Evolutionary conservation across 1,284 basidiomycete species (phyloP), one percentile per base, ranked within the genome.

Genomic region (Tilletia setariae): DNA sequence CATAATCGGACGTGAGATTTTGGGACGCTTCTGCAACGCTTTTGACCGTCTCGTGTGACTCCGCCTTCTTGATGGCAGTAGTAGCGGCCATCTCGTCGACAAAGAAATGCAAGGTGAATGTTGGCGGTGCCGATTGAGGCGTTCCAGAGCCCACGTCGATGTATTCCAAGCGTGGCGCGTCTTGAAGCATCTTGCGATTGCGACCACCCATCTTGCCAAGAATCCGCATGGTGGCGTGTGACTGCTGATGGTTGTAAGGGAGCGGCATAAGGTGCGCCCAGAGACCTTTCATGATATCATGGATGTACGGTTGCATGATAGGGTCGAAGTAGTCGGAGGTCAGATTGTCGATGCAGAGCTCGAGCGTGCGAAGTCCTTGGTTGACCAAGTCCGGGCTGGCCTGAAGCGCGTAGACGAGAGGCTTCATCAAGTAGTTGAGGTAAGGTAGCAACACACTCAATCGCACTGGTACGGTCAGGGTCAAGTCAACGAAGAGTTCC

Each of bases 281-380:
- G 30, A 82, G 86, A 0, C 94, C 95, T 71, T 91, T 90, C 92
- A 96, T 98, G 70, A 99, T 87, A 74, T 98, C 94, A 59, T 93
- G 73, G 28, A 76, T 73, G 68, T 81, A 81, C 13, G 93, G 93
- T 71, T 90, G 92, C 80, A 99, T 89, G 1, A 94, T 96, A 0
- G 96, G 97, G 79, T 98, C 96, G 32, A 99, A 87, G 86, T 98
- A 99, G 82, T 98, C 96, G 21, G 94, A 93, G 0, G 94, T 98
- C 28, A 99, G 87, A 80, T 98, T 99, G 85, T 99, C 97, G 81
- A 99, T 97, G 84, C 95, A 98, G n/a, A 99, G 87, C 84, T 99
- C 97, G 69, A 99, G 88, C 0, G 96, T 98, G 4, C 97, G 89
- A 42, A 99, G 86, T 53, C 96, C 96, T 85, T 99, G 96, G 56